These are phyloP conservation scores for Pseudozyma flocculosa DNA, from an alignment of 1,284 basidiomycete genomes.

Conservation along the genomic window DNA sequence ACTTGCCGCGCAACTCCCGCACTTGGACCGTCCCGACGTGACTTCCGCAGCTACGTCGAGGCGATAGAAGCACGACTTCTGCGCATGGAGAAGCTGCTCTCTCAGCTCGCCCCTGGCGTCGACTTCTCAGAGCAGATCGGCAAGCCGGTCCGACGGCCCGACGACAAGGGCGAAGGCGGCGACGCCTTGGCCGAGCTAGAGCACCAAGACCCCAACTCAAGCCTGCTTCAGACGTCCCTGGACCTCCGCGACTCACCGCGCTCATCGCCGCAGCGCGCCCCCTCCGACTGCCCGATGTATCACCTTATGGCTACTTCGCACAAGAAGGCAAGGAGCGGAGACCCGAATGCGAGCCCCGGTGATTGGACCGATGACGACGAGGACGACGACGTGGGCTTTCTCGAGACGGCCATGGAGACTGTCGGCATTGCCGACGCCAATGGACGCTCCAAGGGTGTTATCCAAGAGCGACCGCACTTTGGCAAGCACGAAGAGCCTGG, in stretches of 20 bases:
- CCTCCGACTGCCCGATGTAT: background rate
- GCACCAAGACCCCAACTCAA: background rate
- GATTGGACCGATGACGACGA: constrained; percentile 24
- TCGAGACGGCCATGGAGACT: constrained; percentile 6
- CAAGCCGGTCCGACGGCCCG: constrained; percentile 38
- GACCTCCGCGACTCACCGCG: background rate
- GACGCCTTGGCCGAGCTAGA: background rate
- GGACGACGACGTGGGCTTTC: constrained; percentile 38
- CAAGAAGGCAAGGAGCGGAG: constrained; percentile 11
- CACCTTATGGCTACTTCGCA: constrained; percentile 5
- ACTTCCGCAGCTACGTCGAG: constrained; percentile 47
- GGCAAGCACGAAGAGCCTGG: too few relatives aligned
- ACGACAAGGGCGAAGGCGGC: constrained; percentile 34
- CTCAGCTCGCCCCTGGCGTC: constrained; percentile 40
- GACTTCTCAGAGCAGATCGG: constrained; percentile 49
- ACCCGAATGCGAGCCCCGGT: constrained; percentile 1
- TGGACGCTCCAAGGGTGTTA: background rate
- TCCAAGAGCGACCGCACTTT: too few relatives aligned
- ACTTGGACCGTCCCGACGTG: too few relatives aligned
- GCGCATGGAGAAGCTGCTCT: constrained; percentile 42
- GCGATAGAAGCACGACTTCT: constrained; percentile 50
- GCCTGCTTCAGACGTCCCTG: background rate
- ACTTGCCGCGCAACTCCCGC: too few relatives aligned
- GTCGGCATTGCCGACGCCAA: constrained; percentile 8
- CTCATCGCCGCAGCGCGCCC: too few relatives aligned